A percentile compares a stretch with the other conserved stretches of the same genome.
Evolutionary conservation across 2,329 filamentous ascomycete species (phyloP).

Genomic region (Aspergillus sp.): DNA sequence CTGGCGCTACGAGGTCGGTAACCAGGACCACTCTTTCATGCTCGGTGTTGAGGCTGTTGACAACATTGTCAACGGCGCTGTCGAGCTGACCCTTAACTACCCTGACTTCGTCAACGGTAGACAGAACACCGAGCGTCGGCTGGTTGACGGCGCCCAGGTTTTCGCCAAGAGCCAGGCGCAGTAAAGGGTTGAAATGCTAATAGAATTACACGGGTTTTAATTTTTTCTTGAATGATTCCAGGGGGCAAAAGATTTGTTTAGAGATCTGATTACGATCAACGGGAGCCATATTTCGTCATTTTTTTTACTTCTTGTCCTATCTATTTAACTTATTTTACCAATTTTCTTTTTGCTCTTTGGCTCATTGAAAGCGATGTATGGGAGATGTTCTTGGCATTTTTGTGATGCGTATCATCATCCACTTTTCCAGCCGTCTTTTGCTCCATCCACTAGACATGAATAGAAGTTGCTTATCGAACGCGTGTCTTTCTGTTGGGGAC

Average conservation of each 20-base stretch:
- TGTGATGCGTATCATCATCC: slow-evolving; percentile 12
- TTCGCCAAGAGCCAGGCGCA: slow-evolving; percentile 52
- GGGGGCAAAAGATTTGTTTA: slow-evolving; percentile 20
- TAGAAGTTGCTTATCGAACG: background rate
- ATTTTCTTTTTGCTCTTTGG: background rate
- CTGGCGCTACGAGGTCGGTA: slow-evolving; percentile 97
- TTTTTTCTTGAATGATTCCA: slow-evolving; percentile 21
- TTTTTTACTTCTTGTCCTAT: slow-evolving; percentile 17
- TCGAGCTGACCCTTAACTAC: slow-evolving; percentile 93
- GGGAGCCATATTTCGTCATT: slow-evolving; percentile 13
- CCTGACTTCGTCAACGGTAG: slow-evolving; percentile 88
- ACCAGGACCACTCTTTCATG: slow-evolving; percentile 99
- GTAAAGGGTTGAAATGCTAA: slow-evolving; percentile 27
- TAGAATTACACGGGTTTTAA: slow-evolving; percentile 24
- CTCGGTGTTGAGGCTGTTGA: slow-evolving; percentile 91
- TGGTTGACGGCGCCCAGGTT: slow-evolving; percentile 63
- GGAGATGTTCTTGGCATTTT: slow-evolving; percentile 33
- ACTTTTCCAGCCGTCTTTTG: slow-evolving; percentile 6
- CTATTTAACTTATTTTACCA: slow-evolving; percentile 1
- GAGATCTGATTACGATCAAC: slow-evolving; percentile 23
- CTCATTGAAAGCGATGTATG: slow-evolving; percentile 32
- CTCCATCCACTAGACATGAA: slow-evolving; percentile 1
- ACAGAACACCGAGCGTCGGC: slow-evolving; percentile 62
- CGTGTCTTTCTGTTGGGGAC: background rate
- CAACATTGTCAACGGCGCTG: slow-evolving; percentile 82